Conservation (phyloP, 805 yeast species). For the Wickerhamiella dianesei region DNA sequence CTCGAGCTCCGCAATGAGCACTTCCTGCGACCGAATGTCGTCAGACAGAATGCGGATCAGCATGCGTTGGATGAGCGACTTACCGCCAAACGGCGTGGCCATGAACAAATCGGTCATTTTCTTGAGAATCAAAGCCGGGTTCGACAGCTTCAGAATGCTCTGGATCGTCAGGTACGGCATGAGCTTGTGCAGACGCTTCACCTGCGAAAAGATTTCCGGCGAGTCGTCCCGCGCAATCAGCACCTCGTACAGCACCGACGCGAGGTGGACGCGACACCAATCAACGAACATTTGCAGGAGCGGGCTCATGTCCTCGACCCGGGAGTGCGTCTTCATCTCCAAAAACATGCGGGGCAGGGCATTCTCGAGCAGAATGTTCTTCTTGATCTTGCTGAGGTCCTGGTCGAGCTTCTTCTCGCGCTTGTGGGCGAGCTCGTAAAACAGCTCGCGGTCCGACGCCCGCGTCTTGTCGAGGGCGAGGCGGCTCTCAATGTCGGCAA, state of each 20-base stretch:
- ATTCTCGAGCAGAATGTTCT: conserved; percentile 36
- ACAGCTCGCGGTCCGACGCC: conserved; percentile 49
- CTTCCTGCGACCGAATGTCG: conserved; percentile 52
- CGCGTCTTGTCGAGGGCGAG: conserved; percentile 48
- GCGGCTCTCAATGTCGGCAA: conserved; percentile 45
- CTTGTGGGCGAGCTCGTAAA: conserved; percentile 54
- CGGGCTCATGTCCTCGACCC: conserved; percentile 48
- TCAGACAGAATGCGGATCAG: conserved; percentile 63
- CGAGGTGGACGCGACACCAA: conserved; percentile 70
- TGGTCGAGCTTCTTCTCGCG: conserved; percentile 41
- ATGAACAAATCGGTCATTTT: conserved; percentile 68
- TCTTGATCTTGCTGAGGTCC: conserved; percentile 47
- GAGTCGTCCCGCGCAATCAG: conserved; percentile 74
- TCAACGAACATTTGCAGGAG: conserved; percentile 57
- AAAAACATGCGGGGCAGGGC: conserved; percentile 50
- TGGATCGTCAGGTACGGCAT: conserved; percentile 72
- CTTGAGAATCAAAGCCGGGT: conserved; percentile 75
- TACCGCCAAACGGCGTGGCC: conserved; percentile 60
- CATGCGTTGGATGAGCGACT: conserved; percentile 57
- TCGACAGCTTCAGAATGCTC: conserved; percentile 66
- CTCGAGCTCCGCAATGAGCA: conserved; percentile 37
- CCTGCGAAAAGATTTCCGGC: conserved; percentile 56
- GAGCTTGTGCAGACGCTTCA: conserved; percentile 55
- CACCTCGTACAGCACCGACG: conserved; percentile 70
- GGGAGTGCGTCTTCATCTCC: conserved; percentile 46